Evolutionary conservation across 1,139 yeast species (phyloP).

Genomic region (Pneumocystis murina): DNA sequence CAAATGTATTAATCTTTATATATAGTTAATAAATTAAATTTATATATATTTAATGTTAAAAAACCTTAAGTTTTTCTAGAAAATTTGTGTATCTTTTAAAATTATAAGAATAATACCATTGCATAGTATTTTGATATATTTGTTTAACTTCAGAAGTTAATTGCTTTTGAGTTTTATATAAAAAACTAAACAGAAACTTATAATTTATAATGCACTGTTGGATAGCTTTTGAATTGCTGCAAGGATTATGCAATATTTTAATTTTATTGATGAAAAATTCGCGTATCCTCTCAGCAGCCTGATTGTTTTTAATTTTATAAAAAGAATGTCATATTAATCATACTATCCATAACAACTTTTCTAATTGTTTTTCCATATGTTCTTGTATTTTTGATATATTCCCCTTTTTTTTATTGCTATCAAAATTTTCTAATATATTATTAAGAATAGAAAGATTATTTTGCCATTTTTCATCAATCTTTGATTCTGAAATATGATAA

Average conservation of each 20-base stretch:
- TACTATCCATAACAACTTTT: background rate
- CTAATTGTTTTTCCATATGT: slow-evolving; percentile 5
- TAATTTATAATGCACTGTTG: slow-evolving; percentile 48
- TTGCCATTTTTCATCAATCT: slow-evolving; percentile 12
- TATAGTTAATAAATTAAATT: background rate
- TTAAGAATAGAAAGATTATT: slow-evolving; percentile 13
- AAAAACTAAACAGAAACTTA: slow-evolving; percentile 45
- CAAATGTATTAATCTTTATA: background rate
- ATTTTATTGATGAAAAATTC: slow-evolving; percentile 52
- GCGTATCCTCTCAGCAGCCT: slow-evolving; percentile 59
- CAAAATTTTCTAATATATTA: slow-evolving; percentile 9
- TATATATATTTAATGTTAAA: background rate
- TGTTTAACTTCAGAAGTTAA: slow-evolving; percentile 59
- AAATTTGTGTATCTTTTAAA: slow-evolving; percentile 70
- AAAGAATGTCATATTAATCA: slow-evolving; percentile 21
- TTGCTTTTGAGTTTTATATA: slow-evolving; percentile 41
- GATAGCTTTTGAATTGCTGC: slow-evolving; percentile 49
- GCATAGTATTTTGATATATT: slow-evolving; percentile 78
- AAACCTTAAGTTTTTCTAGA: slow-evolving; percentile 31
- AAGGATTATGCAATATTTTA: slow-evolving; percentile 41
- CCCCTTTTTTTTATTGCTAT: slow-evolving; percentile 4
- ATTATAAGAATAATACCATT: slow-evolving; percentile 75
- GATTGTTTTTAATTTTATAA: slow-evolving; percentile 28
- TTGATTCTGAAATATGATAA: slow-evolving; percentile 13
- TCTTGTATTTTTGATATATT: slow-evolving; percentile 10